Percentiles rank a stretch among this genome's conserved stretches.
Conservation (phyloP, 164 flowering plant genomes). For the Stephania japonica region DNA sequence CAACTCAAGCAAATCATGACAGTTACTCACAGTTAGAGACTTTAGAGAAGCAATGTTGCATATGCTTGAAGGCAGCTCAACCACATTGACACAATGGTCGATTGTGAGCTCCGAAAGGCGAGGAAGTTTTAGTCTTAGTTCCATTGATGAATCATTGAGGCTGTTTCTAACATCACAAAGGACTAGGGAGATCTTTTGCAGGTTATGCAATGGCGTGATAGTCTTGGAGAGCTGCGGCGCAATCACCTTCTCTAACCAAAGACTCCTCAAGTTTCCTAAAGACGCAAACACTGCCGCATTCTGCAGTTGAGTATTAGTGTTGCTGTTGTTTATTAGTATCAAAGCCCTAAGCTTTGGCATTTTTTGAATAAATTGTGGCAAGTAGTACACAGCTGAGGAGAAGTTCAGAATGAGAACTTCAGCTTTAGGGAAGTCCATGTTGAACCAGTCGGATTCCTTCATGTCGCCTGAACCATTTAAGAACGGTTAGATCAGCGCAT, state of each 20-base stretch:
- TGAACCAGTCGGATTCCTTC: constrained; percentile 57
- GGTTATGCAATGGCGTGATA: constrained; percentile 26
- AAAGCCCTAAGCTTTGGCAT: constrained; percentile 69
- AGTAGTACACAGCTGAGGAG: constrained; percentile 39
- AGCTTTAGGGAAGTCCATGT: constrained; percentile 63
- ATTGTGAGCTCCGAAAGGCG: constrained; percentile 52
- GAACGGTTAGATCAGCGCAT: background rate
- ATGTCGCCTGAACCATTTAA: constrained; percentile 47
- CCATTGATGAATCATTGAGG: constrained; percentile 25
- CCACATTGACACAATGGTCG: constrained; percentile 63
- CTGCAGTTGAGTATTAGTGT: constrained; percentile 30
- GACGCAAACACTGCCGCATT: constrained; percentile 38
- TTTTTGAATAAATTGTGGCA: constrained; percentile 57
- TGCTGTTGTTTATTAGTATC: constrained; percentile 42
- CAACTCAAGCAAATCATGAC: constrained; percentile 48
- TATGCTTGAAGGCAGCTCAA: constrained; percentile 43
- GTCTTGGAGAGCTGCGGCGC: constrained; percentile 29
- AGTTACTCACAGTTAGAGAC: constrained; percentile 59
- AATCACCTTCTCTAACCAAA: constrained; percentile 70
- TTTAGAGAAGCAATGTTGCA: constrained; percentile 36
- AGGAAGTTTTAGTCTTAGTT: constrained; percentile 47
- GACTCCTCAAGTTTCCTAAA: constrained; percentile 47
- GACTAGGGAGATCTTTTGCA: constrained; percentile 53
- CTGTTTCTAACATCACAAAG: constrained; percentile 46
- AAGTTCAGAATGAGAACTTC: constrained; percentile 77